A percentile compares a stretch with the other conserved stretches of the same genome.
phyloP scores from a whole-genome alignment of 2,329 filamentous ascomycete genomes.

The Fusarium annulatum region DNA sequence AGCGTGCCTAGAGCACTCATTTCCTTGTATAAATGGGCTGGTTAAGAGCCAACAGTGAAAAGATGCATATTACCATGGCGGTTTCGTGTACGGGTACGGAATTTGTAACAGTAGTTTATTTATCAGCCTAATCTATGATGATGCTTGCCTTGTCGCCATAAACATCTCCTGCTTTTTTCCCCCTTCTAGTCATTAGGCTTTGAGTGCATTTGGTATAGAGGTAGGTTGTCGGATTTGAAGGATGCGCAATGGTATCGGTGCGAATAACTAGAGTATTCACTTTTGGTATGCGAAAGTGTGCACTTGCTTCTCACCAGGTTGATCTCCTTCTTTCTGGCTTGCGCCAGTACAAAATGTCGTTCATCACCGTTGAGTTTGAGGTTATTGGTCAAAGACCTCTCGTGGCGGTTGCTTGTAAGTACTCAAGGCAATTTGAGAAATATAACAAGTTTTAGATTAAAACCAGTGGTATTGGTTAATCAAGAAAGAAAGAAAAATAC shows the following conservation, averaged over 20 bases:
- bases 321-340: background rate
- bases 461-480: slow-evolving; percentile 1
- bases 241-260: background rate
- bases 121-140: slow-evolving; percentile 29
- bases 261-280: background rate
- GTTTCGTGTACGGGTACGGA: slow-evolving; percentile 23
- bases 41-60: background rate
- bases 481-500: slow-evolving; percentile 14
- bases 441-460: background rate
- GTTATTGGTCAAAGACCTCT: background rate
- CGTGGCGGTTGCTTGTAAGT: background rate
- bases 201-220: background rate
- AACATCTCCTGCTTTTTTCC: background rate
- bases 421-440: background rate
- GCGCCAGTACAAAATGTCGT: background rate
- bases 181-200: background rate
- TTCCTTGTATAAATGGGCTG: background rate
- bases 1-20: slow-evolving; percentile 55
- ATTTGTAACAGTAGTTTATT: slow-evolving; percentile 37
- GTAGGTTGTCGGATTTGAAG: background rate
- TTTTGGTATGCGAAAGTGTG: background rate
- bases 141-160: slow-evolving; percentile 6
- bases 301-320: background rate
- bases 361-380: background rate
- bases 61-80: slow-evolving; percentile 12